Percentiles rank a stretch among this genome's conserved stretches.
phyloP scores from a whole-genome alignment of 257 asterid species.

The Solanum stenotomum region DNA sequence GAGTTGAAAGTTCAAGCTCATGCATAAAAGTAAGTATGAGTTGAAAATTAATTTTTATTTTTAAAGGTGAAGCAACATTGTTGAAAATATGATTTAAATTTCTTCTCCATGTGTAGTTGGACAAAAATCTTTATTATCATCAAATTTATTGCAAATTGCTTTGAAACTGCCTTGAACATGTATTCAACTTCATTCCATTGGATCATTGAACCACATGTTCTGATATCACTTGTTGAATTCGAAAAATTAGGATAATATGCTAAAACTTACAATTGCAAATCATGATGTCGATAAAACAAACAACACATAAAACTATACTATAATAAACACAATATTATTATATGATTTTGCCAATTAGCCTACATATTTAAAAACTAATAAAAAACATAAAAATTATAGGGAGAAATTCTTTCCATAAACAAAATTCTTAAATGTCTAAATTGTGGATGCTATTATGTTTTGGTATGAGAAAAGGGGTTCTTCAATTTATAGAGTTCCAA shows the following conservation, averaged over 20 bases:
- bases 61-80: background rate
- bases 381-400: background rate
- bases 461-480: background rate
- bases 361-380: background rate
- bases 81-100: background rate
- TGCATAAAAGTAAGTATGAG: background rate
- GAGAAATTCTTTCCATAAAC: no score
- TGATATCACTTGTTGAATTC: background rate
- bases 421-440: background rate
- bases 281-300: background rate
- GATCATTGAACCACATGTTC: background rate
- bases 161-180: background rate
- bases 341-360: background rate
- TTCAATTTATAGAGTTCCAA: no score
- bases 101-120: background rate
- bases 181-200: background rate
- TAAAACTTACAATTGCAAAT: no score
- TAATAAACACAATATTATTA: no score
- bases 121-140: background rate
- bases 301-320: no score
- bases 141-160: background rate
- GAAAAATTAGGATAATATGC: no score
- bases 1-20: background rate
- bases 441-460: no score
- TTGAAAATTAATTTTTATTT: no score